Evolutionary conservation across 129 eudicot genomes (phyloP).

Genomic region (Centaurea solstitialis): DNA sequence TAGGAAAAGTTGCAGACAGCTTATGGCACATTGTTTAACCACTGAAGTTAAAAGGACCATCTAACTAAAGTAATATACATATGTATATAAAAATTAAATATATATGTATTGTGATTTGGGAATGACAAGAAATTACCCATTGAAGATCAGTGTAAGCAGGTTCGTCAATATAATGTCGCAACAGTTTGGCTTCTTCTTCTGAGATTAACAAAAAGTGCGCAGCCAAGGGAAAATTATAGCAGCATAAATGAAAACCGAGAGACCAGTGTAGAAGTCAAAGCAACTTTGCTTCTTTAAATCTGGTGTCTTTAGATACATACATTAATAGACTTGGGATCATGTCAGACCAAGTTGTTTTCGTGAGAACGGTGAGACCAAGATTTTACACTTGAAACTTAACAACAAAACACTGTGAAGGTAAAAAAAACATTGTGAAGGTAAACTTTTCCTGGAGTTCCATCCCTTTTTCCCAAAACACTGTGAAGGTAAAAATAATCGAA

Average conservation of each 20-base stretch:
- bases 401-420: too few relatives aligned
- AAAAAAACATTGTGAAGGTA: too few relatives aligned
- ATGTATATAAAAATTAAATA: neutral
- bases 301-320: too few relatives aligned
- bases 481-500: too few relatives aligned
- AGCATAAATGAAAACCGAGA: neutral
- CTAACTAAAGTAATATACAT: neutral
- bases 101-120: neutral
- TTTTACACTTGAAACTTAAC: too few relatives aligned
- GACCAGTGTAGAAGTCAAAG: neutral
- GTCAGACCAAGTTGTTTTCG: too few relatives aligned
- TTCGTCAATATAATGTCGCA: constrained; percentile 83
- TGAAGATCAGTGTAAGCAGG: constrained; percentile 97
- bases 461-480: too few relatives aligned
- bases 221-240: neutral
- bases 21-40: neutral
- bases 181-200: constrained; percentile 82
- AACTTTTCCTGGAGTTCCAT: too few relatives aligned
- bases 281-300: neutral
- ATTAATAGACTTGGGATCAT: too few relatives aligned
- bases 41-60: neutral
- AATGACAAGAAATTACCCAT: constrained; percentile 53
- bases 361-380: too few relatives aligned
- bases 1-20: constrained; percentile 10
- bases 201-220: constrained; percentile 23